These are phyloP conservation scores for Fraxinus sp. DNA, from an alignment of 305 asterid genomes.

Conservation along the genomic window DNA sequence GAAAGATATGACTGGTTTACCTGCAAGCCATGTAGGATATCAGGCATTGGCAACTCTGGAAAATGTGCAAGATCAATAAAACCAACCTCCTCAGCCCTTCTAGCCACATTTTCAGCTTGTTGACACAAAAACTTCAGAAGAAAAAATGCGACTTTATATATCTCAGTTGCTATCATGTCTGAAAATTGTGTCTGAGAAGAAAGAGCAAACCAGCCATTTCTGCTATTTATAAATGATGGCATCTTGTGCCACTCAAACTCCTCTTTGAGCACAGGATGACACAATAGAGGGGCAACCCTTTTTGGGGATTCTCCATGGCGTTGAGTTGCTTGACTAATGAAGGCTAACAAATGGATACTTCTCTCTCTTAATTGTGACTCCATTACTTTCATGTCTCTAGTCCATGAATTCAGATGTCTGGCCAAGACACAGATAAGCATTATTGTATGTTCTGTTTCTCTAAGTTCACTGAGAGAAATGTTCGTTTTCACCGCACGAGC, in stretches of 20 bases:
- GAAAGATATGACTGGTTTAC: constrained; percentile 29
- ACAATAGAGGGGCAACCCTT: constrained; percentile 56
- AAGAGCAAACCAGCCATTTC: constrained; percentile 86
- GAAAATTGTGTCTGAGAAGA: constrained; percentile 73
- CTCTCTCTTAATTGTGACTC: constrained; percentile 86
- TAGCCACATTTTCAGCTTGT: constrained; percentile 79
- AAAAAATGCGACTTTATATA: constrained; percentile 70
- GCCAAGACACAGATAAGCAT: constrained; percentile 75
- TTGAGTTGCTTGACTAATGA: constrained; percentile 77
- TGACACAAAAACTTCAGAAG: constrained; percentile 74
- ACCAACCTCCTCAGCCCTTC: constrained; percentile 86
- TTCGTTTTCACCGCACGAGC: constrained; percentile 65
- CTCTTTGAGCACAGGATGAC: constrained; percentile 67
- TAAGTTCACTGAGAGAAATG: constrained; percentile 63
- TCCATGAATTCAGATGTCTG: constrained; percentile 69
- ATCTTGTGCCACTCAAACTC: constrained; percentile 74
- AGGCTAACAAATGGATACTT: constrained; percentile 79
- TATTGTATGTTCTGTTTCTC: constrained; percentile 73
- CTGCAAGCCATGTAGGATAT: constrained; percentile 90
- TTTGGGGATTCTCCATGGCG: constrained; percentile 61
- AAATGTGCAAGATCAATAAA: constrained; percentile 78
- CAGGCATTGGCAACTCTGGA: constrained; percentile 99
- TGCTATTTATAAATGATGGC: constrained; percentile 71
- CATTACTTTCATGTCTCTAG: constrained; percentile 57
- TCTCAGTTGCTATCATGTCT: constrained; percentile 67